Evolutionary conservation across 176 grass and related monocot genomes (phyloP).

Genomic region (Luzula sylvatica): DNA sequence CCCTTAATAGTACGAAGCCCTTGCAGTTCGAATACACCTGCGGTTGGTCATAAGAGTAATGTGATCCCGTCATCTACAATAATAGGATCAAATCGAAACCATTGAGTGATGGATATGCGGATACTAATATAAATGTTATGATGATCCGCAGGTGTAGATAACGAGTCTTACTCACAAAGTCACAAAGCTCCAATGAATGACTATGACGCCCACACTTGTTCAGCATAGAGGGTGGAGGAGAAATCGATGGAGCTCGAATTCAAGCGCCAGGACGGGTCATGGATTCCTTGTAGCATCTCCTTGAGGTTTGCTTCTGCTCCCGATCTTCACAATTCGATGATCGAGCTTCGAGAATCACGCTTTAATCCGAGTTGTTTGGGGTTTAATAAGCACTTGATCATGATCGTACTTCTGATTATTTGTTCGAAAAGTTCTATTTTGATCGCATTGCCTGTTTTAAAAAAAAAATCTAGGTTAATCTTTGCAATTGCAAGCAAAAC

Average conservation of each 20-base stretch:
- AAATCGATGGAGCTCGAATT: constrained; percentile 26
- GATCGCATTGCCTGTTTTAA: too few relatives aligned
- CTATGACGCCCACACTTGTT: too few relatives aligned
- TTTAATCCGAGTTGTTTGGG: background rate
- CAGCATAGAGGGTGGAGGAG: background rate
- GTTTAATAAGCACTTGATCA: background rate
- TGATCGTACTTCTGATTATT: background rate
- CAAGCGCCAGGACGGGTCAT: constrained; percentile 31
- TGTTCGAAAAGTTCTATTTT: background rate
- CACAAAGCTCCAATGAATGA: too few relatives aligned
- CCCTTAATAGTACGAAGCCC: too few relatives aligned
- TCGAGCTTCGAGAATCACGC: background rate
- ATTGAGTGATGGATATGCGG: background rate
- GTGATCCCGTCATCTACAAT: background rate
- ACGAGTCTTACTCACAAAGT: too few relatives aligned
- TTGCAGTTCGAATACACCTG: background rate
- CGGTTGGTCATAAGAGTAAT: background rate
- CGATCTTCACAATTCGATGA: background rate
- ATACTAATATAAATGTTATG: background rate
- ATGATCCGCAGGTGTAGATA: background rate
- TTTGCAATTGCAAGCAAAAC: too few relatives aligned
- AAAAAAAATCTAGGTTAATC: too few relatives aligned
- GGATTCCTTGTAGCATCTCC: constrained; percentile 29
- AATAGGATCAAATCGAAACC: background rate
- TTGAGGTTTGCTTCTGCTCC: constrained; percentile 24